Base-by-base conservation (phyloP, 2,329 filamentous ascomycete species). In the Neofusicoccum sp. region DNA sequence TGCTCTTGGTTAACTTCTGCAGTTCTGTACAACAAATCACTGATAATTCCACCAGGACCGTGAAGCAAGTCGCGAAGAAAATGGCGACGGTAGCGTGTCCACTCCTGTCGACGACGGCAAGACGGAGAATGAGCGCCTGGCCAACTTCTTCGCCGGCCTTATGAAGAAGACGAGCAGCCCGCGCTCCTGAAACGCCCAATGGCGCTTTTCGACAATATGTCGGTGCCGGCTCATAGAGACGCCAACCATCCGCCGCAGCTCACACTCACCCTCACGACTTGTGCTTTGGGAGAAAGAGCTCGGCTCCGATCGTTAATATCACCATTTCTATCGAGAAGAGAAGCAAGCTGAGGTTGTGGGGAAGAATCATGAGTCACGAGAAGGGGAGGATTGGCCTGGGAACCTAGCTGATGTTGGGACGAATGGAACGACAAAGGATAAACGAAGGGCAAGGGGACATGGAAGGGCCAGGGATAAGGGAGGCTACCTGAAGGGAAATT, bases 41-140 rank as follows among this genome's bases (percentile, higher is more conserved):
- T 60, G 9, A 45, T 33, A n/a, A 16, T 3, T 7, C 16, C 12
- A 5, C 4, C 44, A 75, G 70, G 73, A 76, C 56, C 73, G 73
- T 14, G 72, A 76, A 67, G 71, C 73, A 31, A 74, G 62, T 40
- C 70, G 73, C 36, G 58, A 65, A 36, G 67, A 64, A 47, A 69
- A 71, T 16, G 64, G 68, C 6, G 70, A 71, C 41, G 63, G 62
- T 5, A 28, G 66, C 67, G 31, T 68, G 69, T 49, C 65, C 68
- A 9, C 47, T n/a, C 62, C 68, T 1, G 65, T 68, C 14, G 60
- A 66, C 14, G 65, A 70, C 69, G 67, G 65, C 20, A 72, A 73
- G 60, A 70, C 73, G 64, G 72, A 74, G 61, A 76, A 76, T 62
- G 73, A 76, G 16, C 73, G 74, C 56, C 67, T 76, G 36, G 71